Evolutionary conservation across 768 basidiomycete genomes (phyloP), one percentile per base, ranked within the genome.

Genomic region (Hypholoma sublateritium): DNA sequence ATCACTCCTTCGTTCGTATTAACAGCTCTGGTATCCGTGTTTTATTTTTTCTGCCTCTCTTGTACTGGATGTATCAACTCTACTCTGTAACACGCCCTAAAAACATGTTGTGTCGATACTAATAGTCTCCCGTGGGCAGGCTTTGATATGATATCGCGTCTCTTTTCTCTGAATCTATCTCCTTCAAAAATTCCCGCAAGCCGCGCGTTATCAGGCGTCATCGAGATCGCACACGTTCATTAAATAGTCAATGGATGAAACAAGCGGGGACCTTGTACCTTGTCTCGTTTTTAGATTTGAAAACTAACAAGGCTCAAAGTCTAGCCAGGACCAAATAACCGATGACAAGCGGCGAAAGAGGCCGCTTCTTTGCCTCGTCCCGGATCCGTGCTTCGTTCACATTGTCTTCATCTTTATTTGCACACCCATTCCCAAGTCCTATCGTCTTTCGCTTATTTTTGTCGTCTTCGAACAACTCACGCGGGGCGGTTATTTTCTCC

Each of bases 51-150:
- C 35, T 64, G 57, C 42, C 60, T 24, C 60, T 56, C 53, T 28
- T 53, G 60, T 63, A 61, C 65, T 63, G 70, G 71, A 71, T 74
- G 72, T 74, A 74, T 70, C 67, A 72, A 67, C 68, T 65, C 58
- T 54, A 59, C 52, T 60, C 53, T 65, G 65, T 64, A 63, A 59
- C 52, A 59, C 56, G 58, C 60, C 28, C 56, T 45, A 32, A 58
- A 49, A 56, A 51, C 53, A 34, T 63, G 54, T 60, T 58, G 50
- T 63, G 42, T 59, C 57, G 17, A 53, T 32, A 32, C 28, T 46
- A 45, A 28, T 44, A 45, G 42, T 44, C 46, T 47, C 25, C 39
- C 14, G 21, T 44, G 13, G 43, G 17, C 22, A 44, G 43, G 17
- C 43, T 22, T 44, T 17, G 43, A 19, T 19, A 17, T 47, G 45